A percentile compares a stretch with the other conserved stretches of the same genome.
Evolutionary conservation across 805 yeast species (phyloP).

Genomic region (Starmerella vitae): DNA sequence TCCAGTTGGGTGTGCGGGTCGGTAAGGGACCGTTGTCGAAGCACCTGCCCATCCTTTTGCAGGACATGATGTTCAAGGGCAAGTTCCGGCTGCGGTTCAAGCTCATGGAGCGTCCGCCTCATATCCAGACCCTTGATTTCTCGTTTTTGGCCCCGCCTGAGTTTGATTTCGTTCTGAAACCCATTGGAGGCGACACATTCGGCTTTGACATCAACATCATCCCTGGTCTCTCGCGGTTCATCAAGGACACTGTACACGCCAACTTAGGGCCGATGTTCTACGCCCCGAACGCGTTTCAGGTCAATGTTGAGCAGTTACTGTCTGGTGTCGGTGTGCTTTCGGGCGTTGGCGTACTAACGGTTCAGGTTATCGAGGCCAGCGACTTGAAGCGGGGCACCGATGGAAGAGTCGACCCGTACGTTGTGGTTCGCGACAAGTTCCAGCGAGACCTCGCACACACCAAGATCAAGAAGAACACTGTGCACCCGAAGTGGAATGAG

Average conservation of each 20-base stretch:
- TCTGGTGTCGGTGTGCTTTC: slow-evolving; percentile 69
- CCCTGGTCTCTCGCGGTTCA: slow-evolving; percentile 76
- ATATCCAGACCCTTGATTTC: slow-evolving; percentile 77
- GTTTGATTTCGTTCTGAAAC: slow-evolving; percentile 67
- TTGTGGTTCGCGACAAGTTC: slow-evolving; percentile 47
- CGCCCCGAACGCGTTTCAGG: slow-evolving; percentile 82
- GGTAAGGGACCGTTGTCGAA: slow-evolving; percentile 54
- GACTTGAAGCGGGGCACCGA: slow-evolving; percentile 56
- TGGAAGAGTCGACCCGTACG: slow-evolving; percentile 81
- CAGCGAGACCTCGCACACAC: slow-evolving; percentile 49
- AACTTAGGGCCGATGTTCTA: slow-evolving; percentile 81
- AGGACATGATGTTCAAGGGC: slow-evolving; percentile 65
- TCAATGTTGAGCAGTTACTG: slow-evolving; percentile 79
- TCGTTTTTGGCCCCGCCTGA: slow-evolving; percentile 77
- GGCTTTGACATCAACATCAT: slow-evolving; percentile 71
- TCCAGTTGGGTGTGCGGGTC: slow-evolving; percentile 62
- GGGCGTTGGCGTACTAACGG: slow-evolving; percentile 73
- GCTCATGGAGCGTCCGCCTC: slow-evolving; percentile 86
- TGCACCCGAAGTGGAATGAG: slow-evolving; percentile 75
- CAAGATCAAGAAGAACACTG: slow-evolving; percentile 50
- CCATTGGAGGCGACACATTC: slow-evolving; percentile 71
- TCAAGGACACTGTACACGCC: slow-evolving; percentile 72
- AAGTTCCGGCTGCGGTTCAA: slow-evolving; percentile 68
- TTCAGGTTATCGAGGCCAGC: slow-evolving; percentile 53
- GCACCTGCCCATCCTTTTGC: slow-evolving; percentile 64